Evolutionary conservation across 2,329 filamentous ascomycete species (phyloP), one percentile per base, ranked within the genome.

Genomic region (Neofusicoccum sp.): DNA sequence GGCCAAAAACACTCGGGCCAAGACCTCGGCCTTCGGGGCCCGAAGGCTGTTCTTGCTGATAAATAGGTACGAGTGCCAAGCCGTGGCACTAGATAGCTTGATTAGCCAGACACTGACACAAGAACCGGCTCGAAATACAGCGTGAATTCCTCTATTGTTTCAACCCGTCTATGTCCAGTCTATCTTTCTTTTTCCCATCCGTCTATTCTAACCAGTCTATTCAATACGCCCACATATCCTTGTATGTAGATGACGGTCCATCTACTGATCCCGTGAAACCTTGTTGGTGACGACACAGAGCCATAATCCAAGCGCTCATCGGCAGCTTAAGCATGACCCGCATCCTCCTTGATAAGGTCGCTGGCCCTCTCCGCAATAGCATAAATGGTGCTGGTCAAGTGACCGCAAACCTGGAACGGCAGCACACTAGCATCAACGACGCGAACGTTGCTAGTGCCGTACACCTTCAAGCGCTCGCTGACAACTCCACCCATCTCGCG

Each of bases 341-440:
- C 49, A 45, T 65, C 63, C 31, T 63, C 68, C 52, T 70, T 71
- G 56, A 74, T 70, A 7, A 73, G 44, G 58, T 73, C 73, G 50
- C 71, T 70, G 6, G 64, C 71, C 62, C 71, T 71, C 66, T 74
- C 71, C 6, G 72, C 71, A 29, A 74, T 61, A 9, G 71, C 71
- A 68, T 74, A 74, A 12, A 74, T 68, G 54, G 70, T 65, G 16
- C 66, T 69, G 5, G 69, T 66, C 39, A 72, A 70, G 56, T 73
- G 72, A 0, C 69, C 71, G 50, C 70, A 69, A 0, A 72, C 68
- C 64, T 73, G 75, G 8, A 73, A 71, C 36, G 71, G 70, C 37
- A 76, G 45, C n/a, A 73, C 73, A 39, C 69, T 71, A 31, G 74
- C 71, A 56, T 74, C 71, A 8, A 70, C 67, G 1, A 74, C 70